phyloP scores from a whole-genome alignment of 192 early-diverging fungal species.

The Paraglomus brasilianum region DNA sequence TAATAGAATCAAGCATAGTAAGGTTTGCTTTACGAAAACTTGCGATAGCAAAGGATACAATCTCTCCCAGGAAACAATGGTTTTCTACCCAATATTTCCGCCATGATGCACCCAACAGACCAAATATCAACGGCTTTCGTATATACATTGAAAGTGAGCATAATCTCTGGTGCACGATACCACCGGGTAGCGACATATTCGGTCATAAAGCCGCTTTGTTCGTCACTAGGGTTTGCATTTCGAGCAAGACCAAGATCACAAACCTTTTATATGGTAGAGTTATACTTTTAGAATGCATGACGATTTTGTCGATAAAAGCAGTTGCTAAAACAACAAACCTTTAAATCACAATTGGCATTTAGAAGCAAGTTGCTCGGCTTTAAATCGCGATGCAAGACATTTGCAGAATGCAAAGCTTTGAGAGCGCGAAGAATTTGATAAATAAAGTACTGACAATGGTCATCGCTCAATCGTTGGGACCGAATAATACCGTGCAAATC shows the following conservation, averaged over 20 bases:
- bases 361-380: slow-evolving; percentile 92
- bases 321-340: slow-evolving; percentile 39
- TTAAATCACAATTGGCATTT: slow-evolving; percentile 90
- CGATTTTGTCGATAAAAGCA: neutral
- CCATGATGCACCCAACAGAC: slow-evolving; percentile 88
- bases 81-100: slow-evolving; percentile 78
- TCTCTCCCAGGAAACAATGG: slow-evolving; percentile 83
- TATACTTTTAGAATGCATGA: neutral
- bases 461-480: slow-evolving; percentile 90
- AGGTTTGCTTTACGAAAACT: neutral
- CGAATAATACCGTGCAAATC: slow-evolving; percentile 97
- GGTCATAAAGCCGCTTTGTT: slow-evolving; percentile 90
- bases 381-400: slow-evolving; percentile 95
- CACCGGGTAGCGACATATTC: slow-evolving; percentile 94
- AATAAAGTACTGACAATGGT: slow-evolving; percentile 99
- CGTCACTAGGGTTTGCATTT: slow-evolving; percentile 77
- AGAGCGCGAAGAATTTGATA: slow-evolving; percentile 96
- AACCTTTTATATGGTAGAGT: slow-evolving; percentile 55
- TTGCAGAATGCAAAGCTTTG: slow-evolving; percentile 98
- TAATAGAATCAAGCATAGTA: neutral
- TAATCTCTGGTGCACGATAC: slow-evolving; percentile 95
- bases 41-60: slow-evolving; percentile 39
- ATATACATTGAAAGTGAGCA: slow-evolving; percentile 96
- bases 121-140: slow-evolving; percentile 97
- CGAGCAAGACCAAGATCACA: slow-evolving; percentile 99